Conservation (phyloP, 495 filamentous ascomycete genomes). For the Cairneyella variabilis region DNA sequence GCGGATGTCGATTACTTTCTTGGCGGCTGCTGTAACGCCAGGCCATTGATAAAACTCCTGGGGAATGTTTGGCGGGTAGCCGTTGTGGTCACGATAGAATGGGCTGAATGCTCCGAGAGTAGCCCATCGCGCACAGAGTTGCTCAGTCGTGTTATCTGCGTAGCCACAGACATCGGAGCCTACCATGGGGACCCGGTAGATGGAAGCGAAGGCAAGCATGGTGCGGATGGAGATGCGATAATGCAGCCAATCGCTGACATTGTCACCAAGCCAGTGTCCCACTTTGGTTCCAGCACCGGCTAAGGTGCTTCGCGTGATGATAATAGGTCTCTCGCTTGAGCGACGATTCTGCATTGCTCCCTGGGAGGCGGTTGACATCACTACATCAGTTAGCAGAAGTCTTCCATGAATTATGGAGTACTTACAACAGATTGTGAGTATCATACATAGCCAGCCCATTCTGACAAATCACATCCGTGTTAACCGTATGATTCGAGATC, state of each 20-base stretch:
- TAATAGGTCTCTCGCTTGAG: conserved; percentile 62
- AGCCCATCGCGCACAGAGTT: conserved; percentile 72
- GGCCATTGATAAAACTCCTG: conserved; percentile 83
- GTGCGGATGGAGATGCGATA: conserved; percentile 67
- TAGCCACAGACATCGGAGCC: conserved; percentile 84
- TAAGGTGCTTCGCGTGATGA: conserved; percentile 85
- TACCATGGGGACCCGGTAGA: conserved; percentile 86
- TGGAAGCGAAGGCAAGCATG: conserved; percentile 68
- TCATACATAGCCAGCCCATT: conserved; percentile 73
- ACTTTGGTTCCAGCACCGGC: conserved; percentile 73
- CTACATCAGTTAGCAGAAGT: conserved; percentile 23
- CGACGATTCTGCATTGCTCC: conserved; percentile 67
- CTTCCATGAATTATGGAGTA: background rate
- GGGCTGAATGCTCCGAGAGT: conserved; percentile 43
- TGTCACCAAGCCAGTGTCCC: conserved; percentile 89
- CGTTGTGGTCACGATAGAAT: conserved; percentile 82
- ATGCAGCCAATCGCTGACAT: conserved; percentile 64
- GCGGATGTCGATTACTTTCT: conserved; percentile 69
- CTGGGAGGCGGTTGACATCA: conserved; percentile 72
- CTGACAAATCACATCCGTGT: conserved; percentile 70
- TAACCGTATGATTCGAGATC: conserved; percentile 68
- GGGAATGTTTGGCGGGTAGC: conserved; percentile 34
- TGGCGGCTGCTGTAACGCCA: conserved; percentile 58
- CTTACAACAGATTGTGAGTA: conserved; percentile 77
- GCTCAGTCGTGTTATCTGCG: conserved; percentile 64